Evolutionary conservation across 2,329 filamentous ascomycete genomes (phyloP), one percentile per base, ranked within the genome.

Genomic region (Penicillium freii): DNA sequence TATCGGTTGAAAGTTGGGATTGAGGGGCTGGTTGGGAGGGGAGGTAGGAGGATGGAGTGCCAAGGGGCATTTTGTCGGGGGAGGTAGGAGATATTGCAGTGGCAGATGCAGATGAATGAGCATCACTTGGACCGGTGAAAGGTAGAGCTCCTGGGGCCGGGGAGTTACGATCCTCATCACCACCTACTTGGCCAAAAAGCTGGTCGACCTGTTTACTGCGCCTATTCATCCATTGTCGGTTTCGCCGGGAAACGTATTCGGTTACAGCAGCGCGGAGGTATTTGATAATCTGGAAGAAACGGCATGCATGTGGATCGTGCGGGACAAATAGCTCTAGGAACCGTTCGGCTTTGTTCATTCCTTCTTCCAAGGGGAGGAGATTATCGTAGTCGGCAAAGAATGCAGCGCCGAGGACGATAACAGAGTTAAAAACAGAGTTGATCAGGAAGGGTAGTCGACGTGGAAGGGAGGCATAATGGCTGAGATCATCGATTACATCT

Each of bases 351-450:
- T 73, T 73, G 44, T 66, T 66, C 57, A 75, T 53, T 5, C 70
- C 69, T 25, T 71, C 71, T 55, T 72, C 68, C 1, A 75, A 61
- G 0, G 71, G 73, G 19, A 74, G 67, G 4, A 71, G 52, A 45
- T 68, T 72, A 54, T 80, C 77, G 2, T 80, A 73, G 53, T 81
- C 77, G 0, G 76, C 77, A 49, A 81, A 80, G 25, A 75, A 71
- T 0, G 78, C 77, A 0, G 78, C 71, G 0, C 78, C 78, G 0
- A 81, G 67, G 0, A 80, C 77, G 0, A 81, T 63, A 0, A 75
- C 76, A 0, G 78, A 77, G 6, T 78, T 74, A 57, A 81, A 80
- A 4, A 77, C 72, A 1, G 76, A 77, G 48, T 80, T 81, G 5
- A 80, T 76, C 0, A 80, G 62, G 17, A 80, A 78, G 0, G 78